Base-by-base conservation (phyloP, 495 filamentous ascomycete species). In the Penicillium antarcticum region DNA sequence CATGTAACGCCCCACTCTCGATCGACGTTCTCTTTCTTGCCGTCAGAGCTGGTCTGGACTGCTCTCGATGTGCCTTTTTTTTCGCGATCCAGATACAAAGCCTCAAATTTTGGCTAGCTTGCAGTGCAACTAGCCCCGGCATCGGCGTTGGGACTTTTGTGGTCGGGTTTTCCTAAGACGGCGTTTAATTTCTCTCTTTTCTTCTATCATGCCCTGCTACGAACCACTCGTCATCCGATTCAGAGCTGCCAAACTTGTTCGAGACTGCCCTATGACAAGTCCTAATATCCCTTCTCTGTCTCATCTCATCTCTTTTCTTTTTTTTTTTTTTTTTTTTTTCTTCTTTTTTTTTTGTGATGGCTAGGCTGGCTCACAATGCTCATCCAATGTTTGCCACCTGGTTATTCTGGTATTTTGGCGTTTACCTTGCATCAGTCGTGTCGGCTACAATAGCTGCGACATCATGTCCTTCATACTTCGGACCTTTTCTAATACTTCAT, bases 1-100 rank as follows among this genome's bases (percentile, higher is more conserved):
- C 71, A 87, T 91, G 85, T 92, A 87, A 87, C 76, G 75, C 53
- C 62, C 62, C 59, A 48, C 45, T 19, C 33, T 31, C 48, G 29
- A 52, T 53, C 45, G 62, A 62, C 69, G 65, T 68, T 68, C 47
- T 48, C 39, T 36, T 42, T 45, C 33, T 41, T 65, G 63, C 59
- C 56, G 55, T 62, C 63, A 53, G 52, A 55, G 63, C 63, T 62
- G 61, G 63, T 55, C 63, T 60, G 61, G 63, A 62, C 55, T 60
- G 43, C 43, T 55, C 37, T 57, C 54, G 60, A 48, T 45, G 61
- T 53, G 42, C 42, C 37, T 33, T 2, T 45, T 52, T 53, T 54
- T 12, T 55, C 24, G 52, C 52, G 45, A 51, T 32, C 38, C 40
- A 57, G 35, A 60, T 57, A 55, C 33, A 39, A 48, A 39, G 33